Base-by-base conservation (phyloP, 2,329 filamentous ascomycete species). In the Leptodontidium sp. region DNA sequence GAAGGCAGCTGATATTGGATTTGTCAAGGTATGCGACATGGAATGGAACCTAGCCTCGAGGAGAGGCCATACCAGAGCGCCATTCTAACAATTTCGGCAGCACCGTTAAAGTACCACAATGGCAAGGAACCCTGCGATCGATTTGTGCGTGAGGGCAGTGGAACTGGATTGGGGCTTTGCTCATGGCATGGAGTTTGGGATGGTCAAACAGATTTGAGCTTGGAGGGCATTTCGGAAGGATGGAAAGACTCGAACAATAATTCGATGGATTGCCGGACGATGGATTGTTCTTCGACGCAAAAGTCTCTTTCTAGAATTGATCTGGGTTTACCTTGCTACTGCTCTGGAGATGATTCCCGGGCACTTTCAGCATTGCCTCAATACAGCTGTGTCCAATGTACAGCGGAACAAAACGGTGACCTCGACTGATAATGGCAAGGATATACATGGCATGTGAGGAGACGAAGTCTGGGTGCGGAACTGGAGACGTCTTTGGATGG, bases 1-100 rank as follows among this genome's bases (percentile, higher is more conserved):
- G 86, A 91, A 91, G 86, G 83, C 88, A 76, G 83, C 87, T 82
- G 89, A 91, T 80, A 91, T 91, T 82, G 89, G 89, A 79, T 91
- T 91, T 84, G 85, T 87, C 85, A 91, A 91, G 89, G 88, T 90
- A 80, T 73, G 76, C 65, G 50, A 59, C 43, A 53, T 26, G 24
- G 26, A 66, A 53, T 26, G 24, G 26, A 66, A 53, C 45, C 49
- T 12, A 53, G 32, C 11, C 9, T 47, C 21, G 35, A 45, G 50
- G 14, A 43, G 53, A 40, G 50, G 4, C 2, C 15, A 26, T 5
- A 53, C 17, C 32, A 43, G 38, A 21, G 35, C 57, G 21, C 14
- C 15, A 32, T 61, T 35, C 53, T 68, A 58, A 68, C 32, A 50
- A 21, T 29, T 29, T 38, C 61, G 14, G 50, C 61, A 77, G 75